A percentile compares a stretch with the other conserved stretches of the same genome.
These are phyloP conservation scores for Thymus quinquecostatus DNA, from an alignment of 257 asterid genomes.

Conservation along the genomic window DNA sequence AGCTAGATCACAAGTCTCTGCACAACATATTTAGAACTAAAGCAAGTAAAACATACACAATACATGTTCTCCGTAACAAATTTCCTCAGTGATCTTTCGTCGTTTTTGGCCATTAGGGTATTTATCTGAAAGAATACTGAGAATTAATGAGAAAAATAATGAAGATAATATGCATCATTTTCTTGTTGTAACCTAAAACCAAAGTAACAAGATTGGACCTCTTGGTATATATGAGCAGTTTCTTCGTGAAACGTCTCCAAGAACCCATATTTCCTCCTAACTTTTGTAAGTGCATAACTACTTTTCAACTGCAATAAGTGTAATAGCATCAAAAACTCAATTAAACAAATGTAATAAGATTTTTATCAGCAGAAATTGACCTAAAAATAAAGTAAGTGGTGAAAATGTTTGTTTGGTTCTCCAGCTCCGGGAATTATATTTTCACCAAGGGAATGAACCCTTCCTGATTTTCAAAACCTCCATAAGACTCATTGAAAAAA, in stretches of 20 bases:
- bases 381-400: background rate
- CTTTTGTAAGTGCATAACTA: no score
- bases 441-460: no score
- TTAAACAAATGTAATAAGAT: no score
- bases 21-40: background rate
- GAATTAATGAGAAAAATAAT: conserved; percentile 16
- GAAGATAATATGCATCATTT: conserved; percentile 28
- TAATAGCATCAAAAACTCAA: no score
- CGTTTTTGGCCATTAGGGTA: conserved; percentile 78
- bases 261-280: no score
- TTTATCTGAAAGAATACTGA: conserved; percentile 61
- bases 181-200: no score
- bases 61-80: conserved; percentile 83
- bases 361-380: background rate
- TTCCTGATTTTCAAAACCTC: background rate
- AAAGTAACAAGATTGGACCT: no score
- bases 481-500: background rate
- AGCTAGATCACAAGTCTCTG: conserved; percentile 22
- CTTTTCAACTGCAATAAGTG: no score
- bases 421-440: no score
- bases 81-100: conserved; percentile 75
- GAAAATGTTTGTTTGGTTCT: background rate
- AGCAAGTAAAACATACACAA: conserved; percentile 66
- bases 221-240: no score
- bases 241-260: no score